These are phyloP conservation scores for Pestalotiopsis sp. DNA, from an alignment of 2,329 filamentous ascomycete genomes.

Conservation along the genomic window DNA sequence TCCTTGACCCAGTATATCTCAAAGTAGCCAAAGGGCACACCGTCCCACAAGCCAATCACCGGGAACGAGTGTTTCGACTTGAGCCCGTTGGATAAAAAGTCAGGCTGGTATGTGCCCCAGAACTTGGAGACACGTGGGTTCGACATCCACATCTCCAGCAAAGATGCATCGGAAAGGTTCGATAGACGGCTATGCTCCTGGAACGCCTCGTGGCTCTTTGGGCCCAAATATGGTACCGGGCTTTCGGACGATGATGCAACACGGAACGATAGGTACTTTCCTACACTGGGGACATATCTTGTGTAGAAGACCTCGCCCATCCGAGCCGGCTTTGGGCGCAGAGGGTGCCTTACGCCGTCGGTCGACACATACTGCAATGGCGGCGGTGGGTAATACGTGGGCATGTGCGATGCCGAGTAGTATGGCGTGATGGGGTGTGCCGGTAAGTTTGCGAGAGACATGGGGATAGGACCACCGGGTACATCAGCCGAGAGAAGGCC, in stretches of 20 bases:
- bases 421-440: constrained; percentile 67
- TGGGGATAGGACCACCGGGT: constrained; percentile 40
- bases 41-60: constrained; percentile 91
- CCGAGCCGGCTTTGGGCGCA: constrained; percentile 84
- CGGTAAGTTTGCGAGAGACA: constrained; percentile 33
- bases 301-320: constrained; percentile 93
- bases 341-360: constrained; percentile 78
- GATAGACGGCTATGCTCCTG: constrained; percentile 43
- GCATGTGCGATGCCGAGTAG: constrained; percentile 79
- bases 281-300: constrained; percentile 79
- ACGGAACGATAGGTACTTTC: constrained; percentile 86
- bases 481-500: constrained; percentile 34
- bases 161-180: constrained; percentile 52
- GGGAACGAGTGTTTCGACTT: constrained; percentile 79
- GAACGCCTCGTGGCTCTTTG: constrained; percentile 43
- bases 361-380: constrained; percentile 82
- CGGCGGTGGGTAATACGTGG: constrained; percentile 86
- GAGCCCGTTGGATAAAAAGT: constrained; percentile 70
- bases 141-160: constrained; percentile 88
- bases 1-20: constrained; percentile 99
- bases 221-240: constrained; percentile 67
- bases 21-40: constrained; percentile 94
- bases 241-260: constrained; percentile 72
- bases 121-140: constrained; percentile 81
- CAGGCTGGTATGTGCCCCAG: constrained; percentile 72